phyloP scores from a whole-genome alignment of 2,329 filamentous ascomycete genomes.

The Aureobasidium subglaciale region DNA sequence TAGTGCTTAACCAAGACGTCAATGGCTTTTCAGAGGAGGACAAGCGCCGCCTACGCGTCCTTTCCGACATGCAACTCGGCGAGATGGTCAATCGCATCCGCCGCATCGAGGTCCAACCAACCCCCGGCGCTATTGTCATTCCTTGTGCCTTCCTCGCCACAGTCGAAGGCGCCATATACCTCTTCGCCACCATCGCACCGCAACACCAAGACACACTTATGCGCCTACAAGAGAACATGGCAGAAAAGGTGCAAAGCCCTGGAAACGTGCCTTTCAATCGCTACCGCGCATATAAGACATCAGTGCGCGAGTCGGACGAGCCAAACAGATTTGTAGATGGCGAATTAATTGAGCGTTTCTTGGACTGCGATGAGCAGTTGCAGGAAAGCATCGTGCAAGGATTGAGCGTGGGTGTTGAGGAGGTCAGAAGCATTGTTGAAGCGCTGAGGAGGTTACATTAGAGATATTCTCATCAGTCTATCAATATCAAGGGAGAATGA shows the following conservation, averaged over 20 bases:
- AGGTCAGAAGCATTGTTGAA: constrained; percentile 54
- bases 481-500: too few species aligned
- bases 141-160: constrained; percentile 86
- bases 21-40: constrained; percentile 70
- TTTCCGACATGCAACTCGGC: constrained; percentile 75
- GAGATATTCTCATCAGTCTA: too few species aligned
- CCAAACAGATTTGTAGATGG: constrained; percentile 88
- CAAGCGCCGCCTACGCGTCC: constrained; percentile 60
- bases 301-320: constrained; percentile 61
- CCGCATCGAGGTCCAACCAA: constrained; percentile 60
- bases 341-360: constrained; percentile 78
- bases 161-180: constrained; percentile 84
- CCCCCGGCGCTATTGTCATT: constrained; percentile 59
- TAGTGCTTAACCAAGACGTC: constrained; percentile 68
- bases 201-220: constrained; percentile 72
- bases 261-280: constrained; percentile 69
- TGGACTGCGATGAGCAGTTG: constrained; percentile 58
- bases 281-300: constrained; percentile 76
- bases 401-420: constrained; percentile 50
- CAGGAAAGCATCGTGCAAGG: constrained; percentile 49
- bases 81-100: constrained; percentile 91
- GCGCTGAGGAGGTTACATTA: constrained; percentile 46
- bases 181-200: constrained; percentile 73
- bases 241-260: constrained; percentile 57
- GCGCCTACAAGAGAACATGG: constrained; percentile 67